phyloP scores from a whole-genome alignment of 257 asterid genomes.

The Henckelia pumila region DNA sequence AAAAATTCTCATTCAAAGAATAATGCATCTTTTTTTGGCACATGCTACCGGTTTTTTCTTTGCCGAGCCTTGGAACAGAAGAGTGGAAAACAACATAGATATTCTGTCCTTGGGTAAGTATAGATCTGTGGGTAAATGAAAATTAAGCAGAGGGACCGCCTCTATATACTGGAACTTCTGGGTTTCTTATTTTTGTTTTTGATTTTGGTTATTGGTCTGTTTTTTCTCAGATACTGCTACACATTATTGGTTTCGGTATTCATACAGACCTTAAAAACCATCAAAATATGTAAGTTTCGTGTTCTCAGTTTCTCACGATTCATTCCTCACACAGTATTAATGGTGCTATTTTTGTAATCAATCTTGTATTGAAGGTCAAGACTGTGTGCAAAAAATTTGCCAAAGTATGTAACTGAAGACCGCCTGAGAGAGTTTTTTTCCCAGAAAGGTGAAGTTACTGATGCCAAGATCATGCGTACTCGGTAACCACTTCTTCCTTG shows the following conservation, averaged over 20 bases:
- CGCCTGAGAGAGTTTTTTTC: slow-evolving; percentile 85
- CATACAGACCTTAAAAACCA: neutral
- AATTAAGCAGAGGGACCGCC: too few species aligned
- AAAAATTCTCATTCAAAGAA: too few species aligned
- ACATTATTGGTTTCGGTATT: neutral
- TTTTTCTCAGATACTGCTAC: neutral
- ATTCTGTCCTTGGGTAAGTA: too few species aligned
- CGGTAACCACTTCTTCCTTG: slow-evolving; percentile 36
- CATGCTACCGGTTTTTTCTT: too few species aligned
- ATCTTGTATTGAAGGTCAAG: slow-evolving; percentile 56
- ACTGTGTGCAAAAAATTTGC: slow-evolving; percentile 80
- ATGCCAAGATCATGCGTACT: slow-evolving; percentile 90
- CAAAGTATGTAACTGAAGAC: slow-evolving; percentile 69
- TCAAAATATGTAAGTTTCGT: neutral
- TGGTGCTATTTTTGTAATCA: neutral
- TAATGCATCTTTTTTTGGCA: too few species aligned
- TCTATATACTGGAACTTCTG: neutral
- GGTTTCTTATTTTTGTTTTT: neutral
- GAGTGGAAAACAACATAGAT: too few species aligned
- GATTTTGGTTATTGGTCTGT: neutral
- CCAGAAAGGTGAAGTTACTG: slow-evolving; percentile 90
- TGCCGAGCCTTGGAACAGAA: too few species aligned
- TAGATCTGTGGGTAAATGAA: too few species aligned
- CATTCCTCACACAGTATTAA: neutral
- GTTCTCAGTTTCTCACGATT: neutral